Percentiles rank a stretch among this genome's conserved stretches.
Evolutionary conservation across 306 rosid genomes (phyloP).

Genomic region (Cicer cuneatum): DNA sequence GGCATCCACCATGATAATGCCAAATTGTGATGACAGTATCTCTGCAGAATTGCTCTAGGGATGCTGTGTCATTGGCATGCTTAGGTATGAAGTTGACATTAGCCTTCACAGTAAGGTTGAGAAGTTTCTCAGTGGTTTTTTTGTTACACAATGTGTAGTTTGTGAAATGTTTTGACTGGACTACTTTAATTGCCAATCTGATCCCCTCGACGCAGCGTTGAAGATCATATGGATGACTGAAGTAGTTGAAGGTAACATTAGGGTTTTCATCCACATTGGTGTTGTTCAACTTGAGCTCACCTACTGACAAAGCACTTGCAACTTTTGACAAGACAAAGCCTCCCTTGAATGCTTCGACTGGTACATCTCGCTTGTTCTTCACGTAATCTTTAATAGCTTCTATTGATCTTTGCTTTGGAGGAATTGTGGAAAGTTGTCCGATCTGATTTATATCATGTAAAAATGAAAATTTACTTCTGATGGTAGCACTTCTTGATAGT

Average conservation of each 20-base stretch:
- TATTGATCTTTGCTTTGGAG: conserved; percentile 84
- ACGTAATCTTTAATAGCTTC: conserved; percentile 66
- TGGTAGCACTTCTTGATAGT: conserved; percentile 10
- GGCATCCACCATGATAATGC: conserved; percentile 99
- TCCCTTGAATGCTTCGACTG: conserved; percentile 81
- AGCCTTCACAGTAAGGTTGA: conserved; percentile 69
- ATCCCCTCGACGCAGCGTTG: conserved; percentile 82
- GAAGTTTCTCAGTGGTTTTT: conserved; percentile 63
- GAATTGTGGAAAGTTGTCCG: conserved; percentile 91
- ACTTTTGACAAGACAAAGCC: conserved; percentile 90
- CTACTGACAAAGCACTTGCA: conserved; percentile 69
- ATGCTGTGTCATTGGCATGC: conserved; percentile 70
- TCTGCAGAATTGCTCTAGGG: conserved; percentile 80
- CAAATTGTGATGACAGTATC: conserved; percentile 95
- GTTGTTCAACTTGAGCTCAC: conserved; percentile 66
- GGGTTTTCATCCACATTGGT: conserved; percentile 84
- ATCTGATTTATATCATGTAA: conserved; percentile 60
- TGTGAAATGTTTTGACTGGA: conserved; percentile 66
- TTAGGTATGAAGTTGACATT: conserved; percentile 81
- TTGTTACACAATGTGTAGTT: conserved; percentile 61
- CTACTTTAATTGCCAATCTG: conserved; percentile 62
- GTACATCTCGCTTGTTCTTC: conserved; percentile 62
- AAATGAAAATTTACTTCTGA: conserved; percentile 23
- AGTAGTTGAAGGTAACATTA: conserved; percentile 86
- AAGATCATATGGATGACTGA: conserved; percentile 78